phyloP scores from a whole-genome alignment of 805 yeast genomes.

The Lipomyces chichibuensis region DNA sequence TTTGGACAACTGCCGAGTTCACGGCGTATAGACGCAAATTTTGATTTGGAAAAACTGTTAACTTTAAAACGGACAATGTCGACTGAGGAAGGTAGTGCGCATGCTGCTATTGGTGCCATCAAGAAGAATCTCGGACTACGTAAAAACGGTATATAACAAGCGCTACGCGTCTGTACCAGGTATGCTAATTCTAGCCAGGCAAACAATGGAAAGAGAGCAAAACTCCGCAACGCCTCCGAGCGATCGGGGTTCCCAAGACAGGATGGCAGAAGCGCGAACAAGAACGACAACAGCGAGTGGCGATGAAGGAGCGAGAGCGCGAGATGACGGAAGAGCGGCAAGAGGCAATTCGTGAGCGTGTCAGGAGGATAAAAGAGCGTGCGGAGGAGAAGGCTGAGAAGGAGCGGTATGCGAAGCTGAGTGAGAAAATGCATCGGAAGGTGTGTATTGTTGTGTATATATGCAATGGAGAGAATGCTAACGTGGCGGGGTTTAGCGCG shows the following conservation, averaged over 20 bases:
- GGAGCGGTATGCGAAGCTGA: slow-evolving; percentile 82
- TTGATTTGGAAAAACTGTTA: background rate
- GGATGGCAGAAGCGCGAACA: slow-evolving; percentile 70
- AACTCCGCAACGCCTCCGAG: slow-evolving; percentile 42
- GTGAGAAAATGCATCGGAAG: slow-evolving; percentile 88
- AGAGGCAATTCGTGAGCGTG: slow-evolving; percentile 53
- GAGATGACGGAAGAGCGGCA: slow-evolving; percentile 74
- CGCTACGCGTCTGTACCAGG: no score
- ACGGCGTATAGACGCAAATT: background rate
- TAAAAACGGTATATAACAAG: slow-evolving; percentile 8
- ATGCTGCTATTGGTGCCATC: background rate
- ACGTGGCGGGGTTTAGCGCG: slow-evolving; percentile 41
- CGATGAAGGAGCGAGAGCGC: slow-evolving; percentile 67
- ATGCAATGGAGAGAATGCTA: background rate
- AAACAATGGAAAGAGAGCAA: slow-evolving; percentile 47
- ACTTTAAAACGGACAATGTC: background rate
- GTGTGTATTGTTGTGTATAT: slow-evolving; percentile 41
- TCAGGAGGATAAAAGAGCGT: slow-evolving; percentile 60
- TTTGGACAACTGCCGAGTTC: no score
- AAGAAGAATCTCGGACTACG: slow-evolving; percentile 17
- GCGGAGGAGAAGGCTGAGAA: slow-evolving; percentile 72
- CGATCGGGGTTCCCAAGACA: slow-evolving; percentile 55
- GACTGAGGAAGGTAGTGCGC: background rate
- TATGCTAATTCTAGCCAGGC: slow-evolving; percentile 33
- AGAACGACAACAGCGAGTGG: slow-evolving; percentile 65